A percentile compares a stretch with the other conserved stretches of the same genome.
Evolutionary conservation across 2,329 filamentous ascomycete genomes (phyloP).

Genomic region (Pseudofabraea citricarpa): DNA sequence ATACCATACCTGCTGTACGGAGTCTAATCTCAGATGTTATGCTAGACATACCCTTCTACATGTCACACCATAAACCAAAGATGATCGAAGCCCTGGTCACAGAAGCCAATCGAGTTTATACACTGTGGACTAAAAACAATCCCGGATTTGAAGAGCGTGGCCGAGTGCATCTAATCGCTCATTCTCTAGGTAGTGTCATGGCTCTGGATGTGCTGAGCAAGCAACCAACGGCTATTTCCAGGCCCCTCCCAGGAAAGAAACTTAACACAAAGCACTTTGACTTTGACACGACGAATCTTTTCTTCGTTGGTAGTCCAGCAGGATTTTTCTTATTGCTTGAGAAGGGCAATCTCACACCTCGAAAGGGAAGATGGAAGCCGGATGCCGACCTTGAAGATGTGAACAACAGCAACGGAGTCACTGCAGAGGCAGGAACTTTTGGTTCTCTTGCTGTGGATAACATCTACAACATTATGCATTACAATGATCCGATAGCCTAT

Average conservation of each 20-base stretch:
- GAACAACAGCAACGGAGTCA: conserved; percentile 50
- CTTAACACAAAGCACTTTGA: conserved; percentile 65
- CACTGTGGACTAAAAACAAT: conserved; percentile 92
- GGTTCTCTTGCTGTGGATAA: conserved; percentile 94
- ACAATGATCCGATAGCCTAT: conserved; percentile 77
- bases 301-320: conserved; percentile 83
- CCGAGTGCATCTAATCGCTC: conserved; percentile 85
- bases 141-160: conserved; percentile 76
- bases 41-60: conserved; percentile 96
- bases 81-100: conserved; percentile 87
- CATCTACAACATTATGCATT: conserved; percentile 83
- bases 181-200: conserved; percentile 94
- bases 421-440: conserved; percentile 75
- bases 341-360: conserved; percentile 64
- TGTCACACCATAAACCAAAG: conserved; percentile 91
- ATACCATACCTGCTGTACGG: conserved; percentile 85
- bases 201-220: conserved; percentile 84
- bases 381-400: conserved; percentile 62
- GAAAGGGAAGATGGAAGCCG: conserved; percentile 70
- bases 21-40: conserved; percentile 95
- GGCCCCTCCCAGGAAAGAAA: conserved; percentile 33
- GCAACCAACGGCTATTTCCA: conserved; percentile 71
- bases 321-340: conserved; percentile 92
- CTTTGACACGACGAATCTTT: conserved; percentile 86
- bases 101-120: conserved; percentile 94